Conservation (phyloP, 2,329 filamentous ascomycete species). For the Aspergillus sojae region DNA sequence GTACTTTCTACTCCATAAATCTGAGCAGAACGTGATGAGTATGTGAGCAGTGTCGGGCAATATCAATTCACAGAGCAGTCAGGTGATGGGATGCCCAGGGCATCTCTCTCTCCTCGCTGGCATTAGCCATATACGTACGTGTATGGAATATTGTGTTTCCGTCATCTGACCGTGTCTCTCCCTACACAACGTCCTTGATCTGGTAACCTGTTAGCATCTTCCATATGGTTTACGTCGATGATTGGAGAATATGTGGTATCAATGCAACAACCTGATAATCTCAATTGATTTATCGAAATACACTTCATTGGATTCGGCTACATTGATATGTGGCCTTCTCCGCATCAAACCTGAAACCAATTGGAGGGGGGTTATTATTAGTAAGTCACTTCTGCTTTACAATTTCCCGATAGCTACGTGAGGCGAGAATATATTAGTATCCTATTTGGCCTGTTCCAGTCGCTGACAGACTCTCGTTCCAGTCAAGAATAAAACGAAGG, state of each 20-base stretch:
- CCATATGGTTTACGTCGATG: background rate
- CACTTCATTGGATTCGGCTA: background rate
- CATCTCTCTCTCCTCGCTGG: background rate
- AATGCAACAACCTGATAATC: background rate
- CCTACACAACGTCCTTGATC: background rate
- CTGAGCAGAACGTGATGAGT: background rate
- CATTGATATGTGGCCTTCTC: background rate
- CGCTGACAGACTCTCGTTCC: background rate
- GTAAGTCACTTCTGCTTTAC: background rate
- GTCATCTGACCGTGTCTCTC: background rate
- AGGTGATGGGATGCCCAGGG: background rate
- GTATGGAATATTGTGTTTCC: background rate
- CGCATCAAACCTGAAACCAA: background rate
- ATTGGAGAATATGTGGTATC: background rate
- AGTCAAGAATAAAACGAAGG: background rate
- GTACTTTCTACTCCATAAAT: background rate
- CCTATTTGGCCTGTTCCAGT: background rate
- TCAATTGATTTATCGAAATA: background rate
- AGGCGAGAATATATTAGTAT: background rate
- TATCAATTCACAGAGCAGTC: background rate
- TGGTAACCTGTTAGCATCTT: background rate
- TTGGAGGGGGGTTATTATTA: background rate
- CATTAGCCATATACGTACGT: background rate
- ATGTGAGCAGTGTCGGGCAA: background rate
- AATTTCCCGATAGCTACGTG: background rate